Evolutionary conservation across 2,329 filamentous ascomycete genomes (phyloP).

Genomic region (Penicillium sp.): DNA sequence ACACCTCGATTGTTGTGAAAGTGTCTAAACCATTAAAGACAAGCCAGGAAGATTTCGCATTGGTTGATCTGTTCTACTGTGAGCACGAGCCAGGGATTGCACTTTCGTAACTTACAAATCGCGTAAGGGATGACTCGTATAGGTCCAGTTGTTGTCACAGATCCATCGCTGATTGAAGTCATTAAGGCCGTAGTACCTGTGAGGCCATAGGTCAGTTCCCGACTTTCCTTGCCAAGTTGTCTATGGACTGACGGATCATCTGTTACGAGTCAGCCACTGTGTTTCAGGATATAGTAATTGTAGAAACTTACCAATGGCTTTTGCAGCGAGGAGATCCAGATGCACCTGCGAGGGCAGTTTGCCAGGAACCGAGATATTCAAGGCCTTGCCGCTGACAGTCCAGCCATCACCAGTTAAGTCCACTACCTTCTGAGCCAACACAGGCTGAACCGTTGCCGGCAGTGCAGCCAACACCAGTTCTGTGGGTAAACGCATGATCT

Average conservation of each 20-base stretch:
- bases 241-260: conserved; percentile 37
- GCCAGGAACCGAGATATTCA: conserved; percentile 57
- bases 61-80: conserved; percentile 26
- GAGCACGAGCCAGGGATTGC: conserved; percentile 1
- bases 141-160: conserved; percentile 62
- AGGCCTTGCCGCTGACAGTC: conserved; percentile 48
- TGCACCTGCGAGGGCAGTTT: conserved; percentile 61
- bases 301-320: conserved; percentile 53
- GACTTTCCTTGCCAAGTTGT: background rate
- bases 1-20: conserved; percentile 59
- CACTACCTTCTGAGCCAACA: conserved; percentile 37
- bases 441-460: conserved; percentile 13
- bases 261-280: conserved; percentile 15
- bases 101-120: conserved; percentile 39
- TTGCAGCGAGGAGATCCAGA: conserved; percentile 57
- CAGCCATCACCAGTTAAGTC: conserved; percentile 48
- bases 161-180: conserved; percentile 65
- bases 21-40: conserved; percentile 66
- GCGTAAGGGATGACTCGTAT: conserved; percentile 52
- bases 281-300: background rate
- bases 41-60: conserved; percentile 53
- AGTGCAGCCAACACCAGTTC: conserved; percentile 21
- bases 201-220: background rate
- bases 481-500: conserved; percentile 25
- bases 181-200: conserved; percentile 56